phyloP scores from a whole-genome alignment of 805 yeast species.

The Ogataea henricii region DNA sequence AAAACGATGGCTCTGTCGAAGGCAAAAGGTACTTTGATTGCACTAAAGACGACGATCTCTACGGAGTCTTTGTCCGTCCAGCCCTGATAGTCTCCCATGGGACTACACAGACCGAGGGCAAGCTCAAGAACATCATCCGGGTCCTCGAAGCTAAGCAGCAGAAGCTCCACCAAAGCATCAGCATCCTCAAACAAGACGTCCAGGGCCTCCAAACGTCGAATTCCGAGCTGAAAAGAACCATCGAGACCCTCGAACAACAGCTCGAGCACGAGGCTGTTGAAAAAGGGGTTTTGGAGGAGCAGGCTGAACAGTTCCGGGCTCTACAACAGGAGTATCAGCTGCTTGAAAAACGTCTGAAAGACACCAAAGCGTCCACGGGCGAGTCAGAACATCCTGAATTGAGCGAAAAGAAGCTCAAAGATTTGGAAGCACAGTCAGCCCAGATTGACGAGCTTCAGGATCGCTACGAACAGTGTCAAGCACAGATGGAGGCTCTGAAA shows the following conservation, averaged over 20 bases:
- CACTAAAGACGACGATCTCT: constrained; percentile 29
- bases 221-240: constrained; percentile 25
- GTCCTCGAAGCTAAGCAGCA: constrained; percentile 50
- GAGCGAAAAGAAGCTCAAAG: constrained; percentile 1
- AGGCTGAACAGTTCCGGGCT: constrained; percentile 19
- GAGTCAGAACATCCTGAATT: no score
- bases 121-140: constrained; percentile 38
- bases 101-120: constrained; percentile 1
- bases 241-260: constrained; percentile 28
- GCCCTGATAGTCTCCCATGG: constrained; percentile 25
- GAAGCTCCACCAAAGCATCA: constrained; percentile 32
- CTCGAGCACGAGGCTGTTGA: constrained; percentile 44
- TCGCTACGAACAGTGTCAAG: constrained; percentile 1
- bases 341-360: neutral
- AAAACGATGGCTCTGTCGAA: constrained; percentile 50
- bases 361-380: neutral
- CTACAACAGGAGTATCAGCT: neutral
- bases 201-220: constrained; percentile 33
- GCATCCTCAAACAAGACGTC: constrained; percentile 29
- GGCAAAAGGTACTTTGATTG: constrained; percentile 47
- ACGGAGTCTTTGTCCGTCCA: constrained; percentile 55
- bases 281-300: constrained; percentile 42
- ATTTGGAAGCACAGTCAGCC: constrained; percentile 9
- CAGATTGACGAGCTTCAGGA: constrained; percentile 24
- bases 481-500: constrained; percentile 9